These are phyloP conservation scores for Ampelocalamus luodianensis DNA, from an alignment of 176 grass and related monocot species.

Conservation along the genomic window DNA sequence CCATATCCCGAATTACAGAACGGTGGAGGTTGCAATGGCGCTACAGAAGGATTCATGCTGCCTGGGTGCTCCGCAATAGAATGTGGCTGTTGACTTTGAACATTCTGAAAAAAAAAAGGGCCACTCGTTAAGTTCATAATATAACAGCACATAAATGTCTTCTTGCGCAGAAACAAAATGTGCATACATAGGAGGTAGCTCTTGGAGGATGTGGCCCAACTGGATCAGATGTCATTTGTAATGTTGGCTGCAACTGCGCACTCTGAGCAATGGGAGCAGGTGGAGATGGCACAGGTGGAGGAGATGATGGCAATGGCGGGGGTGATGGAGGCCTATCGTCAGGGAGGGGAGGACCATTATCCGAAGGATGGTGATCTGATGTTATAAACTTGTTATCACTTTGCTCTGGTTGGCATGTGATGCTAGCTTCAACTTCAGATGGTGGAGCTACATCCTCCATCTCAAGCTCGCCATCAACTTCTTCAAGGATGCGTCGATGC, in stretches of 20 bases:
- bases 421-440: constrained; percentile 48
- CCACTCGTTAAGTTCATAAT: constrained; percentile 26
- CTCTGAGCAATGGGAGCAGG: constrained; percentile 47
- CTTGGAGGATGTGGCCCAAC: constrained; percentile 36
- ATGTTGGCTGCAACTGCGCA: constrained; percentile 41
- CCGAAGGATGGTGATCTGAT: constrained; percentile 34
- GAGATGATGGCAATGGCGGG: constrained; percentile 90
- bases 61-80: constrained; percentile 42
- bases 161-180: constrained; percentile 33
- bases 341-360: constrained; percentile 71
- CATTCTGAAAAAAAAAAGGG: constrained; percentile 58
- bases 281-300: constrained; percentile 56
- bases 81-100: constrained; percentile 66
- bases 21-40: constrained; percentile 47
- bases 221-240: constrained; percentile 47
- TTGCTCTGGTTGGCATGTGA: constrained; percentile 31
- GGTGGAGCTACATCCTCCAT: constrained; percentile 96
- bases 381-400: constrained; percentile 45
- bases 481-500: constrained; percentile 79
- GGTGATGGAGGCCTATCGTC: constrained; percentile 71
- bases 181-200: constrained; percentile 50
- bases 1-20: constrained; percentile 70
- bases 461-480: constrained; percentile 97
- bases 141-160: constrained; percentile 34
- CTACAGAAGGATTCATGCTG: constrained; percentile 52